Evolutionary conservation across 768 basidiomycete species (phyloP).

Genomic region (Gymnopilus dilepis): DNA sequence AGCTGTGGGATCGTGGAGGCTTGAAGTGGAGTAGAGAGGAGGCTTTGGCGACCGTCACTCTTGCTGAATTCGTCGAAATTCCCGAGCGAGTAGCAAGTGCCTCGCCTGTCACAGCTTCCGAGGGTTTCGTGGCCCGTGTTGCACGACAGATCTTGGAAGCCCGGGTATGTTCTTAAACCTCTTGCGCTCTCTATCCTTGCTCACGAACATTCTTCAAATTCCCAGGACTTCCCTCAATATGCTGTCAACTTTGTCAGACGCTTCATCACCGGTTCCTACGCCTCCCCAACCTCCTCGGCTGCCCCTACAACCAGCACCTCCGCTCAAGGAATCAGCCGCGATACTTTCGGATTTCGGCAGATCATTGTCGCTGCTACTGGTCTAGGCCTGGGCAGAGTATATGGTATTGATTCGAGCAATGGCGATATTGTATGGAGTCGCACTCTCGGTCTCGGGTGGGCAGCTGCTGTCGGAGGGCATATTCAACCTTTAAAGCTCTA

Average conservation of each 20-base stretch:
- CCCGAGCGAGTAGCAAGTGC: constrained; percentile 57
- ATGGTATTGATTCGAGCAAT: constrained; percentile 79
- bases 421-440: constrained; percentile 84
- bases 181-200: background rate
- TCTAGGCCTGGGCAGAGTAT: constrained; percentile 74
- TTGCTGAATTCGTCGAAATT: constrained; percentile 77
- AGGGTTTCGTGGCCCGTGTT: constrained; percentile 56
- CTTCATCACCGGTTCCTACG: constrained; percentile 73
- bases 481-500: constrained; percentile 68
- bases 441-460: constrained; percentile 76
- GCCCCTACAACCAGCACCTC: constrained; percentile 36
- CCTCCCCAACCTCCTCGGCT: constrained; percentile 45
- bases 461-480: constrained; percentile 56
- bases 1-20: constrained; percentile 68
- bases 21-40: constrained; percentile 86
- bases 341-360: constrained; percentile 88
- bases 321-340: constrained; percentile 57
- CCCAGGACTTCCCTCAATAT: constrained; percentile 74
- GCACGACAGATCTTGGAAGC: constrained; percentile 62
- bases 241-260: constrained; percentile 68
- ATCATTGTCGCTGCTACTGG: constrained; percentile 75
- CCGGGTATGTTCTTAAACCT: constrained; percentile 47
- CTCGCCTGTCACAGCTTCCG: constrained; percentile 42
- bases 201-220: background rate
- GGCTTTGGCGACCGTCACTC: constrained; percentile 64